Evolutionary conservation across 257 asterid species (phyloP).

Genomic region (Jaltomata sinuosa): DNA sequence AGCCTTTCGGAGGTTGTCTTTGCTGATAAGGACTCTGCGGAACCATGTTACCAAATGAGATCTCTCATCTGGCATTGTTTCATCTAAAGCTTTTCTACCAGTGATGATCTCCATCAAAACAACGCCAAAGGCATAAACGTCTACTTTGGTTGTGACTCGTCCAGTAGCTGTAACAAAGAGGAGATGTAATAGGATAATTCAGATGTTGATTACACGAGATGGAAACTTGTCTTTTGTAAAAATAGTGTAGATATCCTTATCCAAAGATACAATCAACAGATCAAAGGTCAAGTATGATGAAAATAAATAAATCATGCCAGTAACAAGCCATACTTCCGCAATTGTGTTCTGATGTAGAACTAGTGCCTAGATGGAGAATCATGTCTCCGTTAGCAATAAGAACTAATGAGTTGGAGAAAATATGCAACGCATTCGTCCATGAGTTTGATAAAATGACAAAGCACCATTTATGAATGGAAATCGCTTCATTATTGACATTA

Average conservation of each 20-base stretch:
- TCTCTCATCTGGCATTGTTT: conserved; percentile 72
- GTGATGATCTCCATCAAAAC: conserved; percentile 85
- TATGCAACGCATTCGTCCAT: background rate
- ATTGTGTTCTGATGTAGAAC: too few species aligned
- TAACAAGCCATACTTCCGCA: background rate
- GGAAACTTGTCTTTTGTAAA: background rate
- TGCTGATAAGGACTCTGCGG: conserved; percentile 78
- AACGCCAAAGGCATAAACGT: conserved; percentile 88
- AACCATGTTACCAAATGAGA: conserved; percentile 93
- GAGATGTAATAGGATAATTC: background rate
- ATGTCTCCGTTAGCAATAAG: background rate
- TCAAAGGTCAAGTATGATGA: background rate
- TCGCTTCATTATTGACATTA: background rate
- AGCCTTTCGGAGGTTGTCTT: conserved; percentile 61
- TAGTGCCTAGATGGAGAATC: background rate
- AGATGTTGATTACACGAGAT: background rate
- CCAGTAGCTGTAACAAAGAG: conserved; percentile 62
- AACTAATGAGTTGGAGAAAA: background rate
- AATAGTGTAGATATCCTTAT: background rate
- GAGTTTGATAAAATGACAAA: background rate
- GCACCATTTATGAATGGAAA: background rate
- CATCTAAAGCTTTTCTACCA: conserved; percentile 78
- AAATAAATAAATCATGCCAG: background rate
- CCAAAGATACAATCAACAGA: background rate
- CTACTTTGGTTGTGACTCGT: conserved; percentile 88